Base-by-base conservation (phyloP, 2,329 filamentous ascomycete genomes). In the Colletotrichum cordylinicola region DNA sequence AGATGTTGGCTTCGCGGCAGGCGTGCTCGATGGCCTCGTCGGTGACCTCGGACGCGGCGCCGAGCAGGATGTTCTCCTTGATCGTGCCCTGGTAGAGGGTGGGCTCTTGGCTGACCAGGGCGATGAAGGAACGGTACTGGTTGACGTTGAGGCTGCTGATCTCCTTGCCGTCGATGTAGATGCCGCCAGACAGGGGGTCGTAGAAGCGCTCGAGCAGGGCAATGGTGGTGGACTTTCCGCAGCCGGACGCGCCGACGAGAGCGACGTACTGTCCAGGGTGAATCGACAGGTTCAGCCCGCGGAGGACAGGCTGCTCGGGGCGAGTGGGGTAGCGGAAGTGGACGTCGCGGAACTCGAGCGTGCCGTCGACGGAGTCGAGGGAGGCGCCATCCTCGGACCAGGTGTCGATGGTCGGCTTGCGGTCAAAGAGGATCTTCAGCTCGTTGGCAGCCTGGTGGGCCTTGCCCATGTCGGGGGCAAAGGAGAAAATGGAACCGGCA, bases 311-410 rank as follows among this genome's bases (percentile, higher is more conserved):
- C 79, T 98, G 95, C 79, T 98, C 95, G 0, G 95, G 94, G 1
- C 97, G 92, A 0, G 95, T 98, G 0, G 96, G 96, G 81, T 98
- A 99, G 56, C 95, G 92, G 90, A 98, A 98, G 83, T 98, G 95
- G 3, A 98, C 96, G 78, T 98, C 93, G 24, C 94, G 92, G 87
- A 99, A 98, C 83, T 98, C 96, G 77, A 99, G 91, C 15, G 90
- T 90, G 31, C 96, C 96, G 24, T 97, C 91, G 29, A 96, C 89
- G 3, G 88, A 81, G 2, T 91, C 85, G 8, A 98, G 79, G 3
- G 85, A 86, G 21, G 91, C 90, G 18, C 96, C 96, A 1, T 93
- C 91, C 0, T 89, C 79, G 0, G 93, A 94, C 95, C 95, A 98
- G 0, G 93, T 92, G 82, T 98, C 96, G 79, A 98, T 97, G 4